Conservation (phyloP, 108 stramenopile species). For the Fragilariopsis cylindrus region DNA sequence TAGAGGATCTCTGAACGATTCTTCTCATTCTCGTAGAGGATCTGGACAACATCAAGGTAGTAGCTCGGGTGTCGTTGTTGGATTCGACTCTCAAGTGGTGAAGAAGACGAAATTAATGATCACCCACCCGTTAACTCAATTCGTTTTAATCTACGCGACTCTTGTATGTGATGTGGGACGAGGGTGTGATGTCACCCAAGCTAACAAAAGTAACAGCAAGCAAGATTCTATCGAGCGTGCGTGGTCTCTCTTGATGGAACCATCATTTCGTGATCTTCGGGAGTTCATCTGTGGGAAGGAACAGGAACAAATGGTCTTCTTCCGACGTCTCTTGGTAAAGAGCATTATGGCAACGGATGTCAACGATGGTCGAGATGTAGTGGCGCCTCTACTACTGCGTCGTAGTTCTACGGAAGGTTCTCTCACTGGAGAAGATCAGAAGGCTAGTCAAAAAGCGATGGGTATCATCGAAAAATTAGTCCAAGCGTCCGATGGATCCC, state of each 20-base stretch:
- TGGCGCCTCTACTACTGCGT: background rate
- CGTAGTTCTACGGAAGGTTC: background rate
- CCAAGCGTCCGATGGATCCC: constrained; percentile 27
- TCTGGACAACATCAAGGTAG: background rate
- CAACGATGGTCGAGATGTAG: background rate
- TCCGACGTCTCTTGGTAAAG: constrained; percentile 8
- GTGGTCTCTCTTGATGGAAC: constrained; percentile 12
- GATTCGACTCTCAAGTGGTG: background rate
- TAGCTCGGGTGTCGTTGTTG: background rate
- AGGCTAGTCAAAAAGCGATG: constrained; percentile 23
- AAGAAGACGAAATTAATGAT: constrained; percentile 10
- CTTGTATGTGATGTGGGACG: background rate
- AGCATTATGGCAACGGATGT: background rate
- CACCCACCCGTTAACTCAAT: constrained; percentile 16
- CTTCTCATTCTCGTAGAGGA: background rate
- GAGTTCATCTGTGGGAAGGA: background rate
- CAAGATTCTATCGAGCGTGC: background rate
- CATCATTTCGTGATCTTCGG: constrained; percentile 16
- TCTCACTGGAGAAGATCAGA: background rate
- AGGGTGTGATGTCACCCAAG: background rate
- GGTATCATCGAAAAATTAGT: constrained; percentile 30
- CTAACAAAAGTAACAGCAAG: background rate
- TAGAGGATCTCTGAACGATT: background rate
- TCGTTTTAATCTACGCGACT: constrained; percentile 11
- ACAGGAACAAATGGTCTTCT: constrained; percentile 1